Evolutionary conservation across 2,329 filamentous ascomycete species (phyloP).

Genomic region (Pseudogymnoascus sp.): DNA sequence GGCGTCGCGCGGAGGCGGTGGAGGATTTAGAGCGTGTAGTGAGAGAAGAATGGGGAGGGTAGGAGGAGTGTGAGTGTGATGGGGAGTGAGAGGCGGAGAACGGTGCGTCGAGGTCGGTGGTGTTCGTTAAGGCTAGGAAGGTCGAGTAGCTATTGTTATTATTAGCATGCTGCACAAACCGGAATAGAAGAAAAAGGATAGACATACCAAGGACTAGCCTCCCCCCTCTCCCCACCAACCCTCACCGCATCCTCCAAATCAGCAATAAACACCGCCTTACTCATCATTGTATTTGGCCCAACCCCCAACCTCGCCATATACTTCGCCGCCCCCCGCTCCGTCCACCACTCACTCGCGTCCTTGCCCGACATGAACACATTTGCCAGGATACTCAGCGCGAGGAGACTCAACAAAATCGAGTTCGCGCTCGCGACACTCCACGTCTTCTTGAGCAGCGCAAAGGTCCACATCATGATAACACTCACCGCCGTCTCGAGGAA

Average conservation of each 20-base stretch:
- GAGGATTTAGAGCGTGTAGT: slow-evolving; percentile 36
- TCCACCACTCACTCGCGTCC: slow-evolving; percentile 72
- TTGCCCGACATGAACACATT: slow-evolving; percentile 71
- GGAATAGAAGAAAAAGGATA: neutral
- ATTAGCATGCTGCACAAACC: neutral
- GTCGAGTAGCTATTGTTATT: slow-evolving; percentile 43
- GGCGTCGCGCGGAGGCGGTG: slow-evolving; percentile 50
- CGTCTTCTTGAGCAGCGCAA: slow-evolving; percentile 55
- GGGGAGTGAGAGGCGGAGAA: slow-evolving; percentile 43
- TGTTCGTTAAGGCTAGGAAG: slow-evolving; percentile 51
- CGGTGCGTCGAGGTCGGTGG: slow-evolving; percentile 49
- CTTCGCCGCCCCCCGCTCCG: slow-evolving; percentile 66
- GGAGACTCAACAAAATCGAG: slow-evolving; percentile 60
- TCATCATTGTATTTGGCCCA: slow-evolving; percentile 70
- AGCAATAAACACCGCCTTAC: slow-evolving; percentile 71
- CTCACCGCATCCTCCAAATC: slow-evolving; percentile 46
- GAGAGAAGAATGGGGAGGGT: slow-evolving; percentile 45
- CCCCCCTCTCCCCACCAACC: neutral
- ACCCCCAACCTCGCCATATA: slow-evolving; percentile 82
- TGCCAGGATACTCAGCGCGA: slow-evolving; percentile 59
- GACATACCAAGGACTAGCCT: neutral
- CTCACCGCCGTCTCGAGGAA: slow-evolving; percentile 67
- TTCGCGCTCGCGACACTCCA: slow-evolving; percentile 66
- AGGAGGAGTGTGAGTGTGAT: slow-evolving; percentile 32
- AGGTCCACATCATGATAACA: slow-evolving; percentile 68